A percentile compares a stretch with the other conserved stretches of the same genome.
Evolutionary conservation across 257 asterid species (phyloP).

Genomic region (Paraleonurus japonicus): DNA sequence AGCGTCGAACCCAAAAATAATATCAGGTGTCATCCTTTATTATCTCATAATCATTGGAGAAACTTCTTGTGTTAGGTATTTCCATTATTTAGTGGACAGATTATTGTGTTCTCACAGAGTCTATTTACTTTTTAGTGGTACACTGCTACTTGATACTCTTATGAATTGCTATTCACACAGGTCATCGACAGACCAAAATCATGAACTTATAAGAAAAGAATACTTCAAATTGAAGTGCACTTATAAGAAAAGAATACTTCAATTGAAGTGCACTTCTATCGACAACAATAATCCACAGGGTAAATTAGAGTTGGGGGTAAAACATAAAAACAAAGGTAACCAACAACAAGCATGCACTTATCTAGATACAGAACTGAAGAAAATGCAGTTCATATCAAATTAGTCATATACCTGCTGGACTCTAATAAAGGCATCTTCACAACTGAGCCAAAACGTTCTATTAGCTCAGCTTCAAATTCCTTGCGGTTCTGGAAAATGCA

Average conservation of each 20-base stretch:
- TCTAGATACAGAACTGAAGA: constrained; percentile 4
- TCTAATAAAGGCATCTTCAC: constrained; percentile 89
- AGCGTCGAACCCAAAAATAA: too few relatives aligned
- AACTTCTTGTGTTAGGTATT: too few relatives aligned
- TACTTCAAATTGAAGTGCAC: neutral
- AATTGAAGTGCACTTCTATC: too few relatives aligned
- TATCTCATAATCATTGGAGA: too few relatives aligned
- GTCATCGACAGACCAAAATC: neutral
- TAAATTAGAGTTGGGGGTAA: neutral
- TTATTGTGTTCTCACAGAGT: neutral
- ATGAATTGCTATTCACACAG: neutral
- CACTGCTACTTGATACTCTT: neutral
- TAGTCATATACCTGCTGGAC: constrained; percentile 57
- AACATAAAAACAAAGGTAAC: neutral
- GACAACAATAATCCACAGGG: constrained; percentile 1
- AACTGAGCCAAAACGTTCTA: constrained; percentile 87
- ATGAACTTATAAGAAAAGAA: neutral
- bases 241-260: neutral
- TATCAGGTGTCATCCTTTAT: too few relatives aligned
- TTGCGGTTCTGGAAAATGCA: constrained; percentile 58
- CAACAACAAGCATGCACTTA: constrained; percentile 3
- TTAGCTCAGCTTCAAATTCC: constrained; percentile 78
- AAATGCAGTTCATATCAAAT: neutral
- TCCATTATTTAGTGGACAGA: too few relatives aligned
- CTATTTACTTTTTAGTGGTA: neutral